phyloP scores from a whole-genome alignment of 768 basidiomycete genomes.

The Mycena belliarum region DNA sequence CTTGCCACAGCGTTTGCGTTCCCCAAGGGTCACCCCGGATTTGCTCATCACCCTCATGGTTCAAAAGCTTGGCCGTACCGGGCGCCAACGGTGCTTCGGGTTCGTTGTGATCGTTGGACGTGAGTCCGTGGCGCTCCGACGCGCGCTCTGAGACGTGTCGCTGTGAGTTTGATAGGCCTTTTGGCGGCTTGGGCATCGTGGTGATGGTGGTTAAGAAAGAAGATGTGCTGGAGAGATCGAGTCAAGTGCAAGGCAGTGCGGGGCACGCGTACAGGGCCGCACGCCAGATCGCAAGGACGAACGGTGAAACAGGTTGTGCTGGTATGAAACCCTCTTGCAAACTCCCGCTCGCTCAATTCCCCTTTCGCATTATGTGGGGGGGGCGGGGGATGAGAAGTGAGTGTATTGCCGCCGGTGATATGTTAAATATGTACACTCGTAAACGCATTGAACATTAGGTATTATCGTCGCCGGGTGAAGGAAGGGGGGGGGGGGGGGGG shows the following conservation, averaged over 20 bases:
- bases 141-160: constrained; percentile 20
- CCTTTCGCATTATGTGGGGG: too few species aligned
- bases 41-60: constrained; percentile 19
- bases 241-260: too few species aligned
- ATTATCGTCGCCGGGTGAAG: neutral
- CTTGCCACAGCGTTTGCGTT: neutral
- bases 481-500: neutral
- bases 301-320: too few species aligned
- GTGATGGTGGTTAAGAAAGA: too few species aligned
- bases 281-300: too few species aligned
- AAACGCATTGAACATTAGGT: constrained; percentile 1
- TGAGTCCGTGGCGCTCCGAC: constrained; percentile 13
- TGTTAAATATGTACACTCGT: constrained; percentile 11
- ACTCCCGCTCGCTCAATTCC: too few species aligned
- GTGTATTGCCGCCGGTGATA: constrained; percentile 12
- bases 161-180: constrained; percentile 17
- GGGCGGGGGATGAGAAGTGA: constrained; percentile 11
- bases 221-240: too few species aligned
- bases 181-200: constrained; percentile 17
- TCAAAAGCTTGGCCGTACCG: constrained; percentile 3
- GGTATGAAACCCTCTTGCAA: too few species aligned
- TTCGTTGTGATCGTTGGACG: neutral
- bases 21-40: constrained; percentile 21
- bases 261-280: too few species aligned
- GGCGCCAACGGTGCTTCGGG: neutral